These are phyloP conservation scores for Wilcoxina mikolae DNA, from an alignment of 495 filamentous ascomycete genomes.

Conservation along the genomic window DNA sequence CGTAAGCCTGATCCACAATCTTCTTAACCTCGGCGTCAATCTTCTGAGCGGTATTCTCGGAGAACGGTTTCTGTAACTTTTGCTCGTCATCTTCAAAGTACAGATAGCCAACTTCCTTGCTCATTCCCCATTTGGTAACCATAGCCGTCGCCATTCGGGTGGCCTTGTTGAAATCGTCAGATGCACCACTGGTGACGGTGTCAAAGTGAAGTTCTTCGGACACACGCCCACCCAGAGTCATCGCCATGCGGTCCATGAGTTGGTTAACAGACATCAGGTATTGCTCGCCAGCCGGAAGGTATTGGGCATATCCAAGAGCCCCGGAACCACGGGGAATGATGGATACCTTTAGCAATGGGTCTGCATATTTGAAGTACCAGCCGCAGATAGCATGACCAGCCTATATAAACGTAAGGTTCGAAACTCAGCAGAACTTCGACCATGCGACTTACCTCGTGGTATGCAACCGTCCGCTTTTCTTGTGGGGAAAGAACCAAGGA, in stretches of 20 bases:
- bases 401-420: slow-evolving; percentile 11
- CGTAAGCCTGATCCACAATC: slow-evolving; percentile 82
- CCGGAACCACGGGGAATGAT: slow-evolving; percentile 95
- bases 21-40: slow-evolving; percentile 83
- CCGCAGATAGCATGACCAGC: slow-evolving; percentile 96
- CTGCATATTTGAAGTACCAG: slow-evolving; percentile 93
- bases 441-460: slow-evolving; percentile 51
- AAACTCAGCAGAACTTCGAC: background rate
- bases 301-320: slow-evolving; percentile 89
- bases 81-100: slow-evolving; percentile 70
- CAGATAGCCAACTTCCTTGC: slow-evolving; percentile 74
- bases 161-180: slow-evolving; percentile 97
- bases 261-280: slow-evolving; percentile 92
- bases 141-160: slow-evolving; percentile 87
- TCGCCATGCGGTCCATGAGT: slow-evolving; percentile 98
- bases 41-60: slow-evolving; percentile 74
- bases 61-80: slow-evolving; percentile 84
- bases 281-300: slow-evolving; percentile 75
- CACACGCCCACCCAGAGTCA: slow-evolving; percentile 90
- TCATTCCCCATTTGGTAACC: slow-evolving; percentile 99
- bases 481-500: slow-evolving; percentile 80
- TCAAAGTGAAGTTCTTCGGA: slow-evolving; percentile 93
- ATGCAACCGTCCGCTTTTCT: slow-evolving; percentile 89
- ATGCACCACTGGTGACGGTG: slow-evolving; percentile 84
- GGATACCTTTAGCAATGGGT: slow-evolving; percentile 92